Conservation (phyloP, 208 protist species). For the Acanthamoeba rhysodes region DNA sequence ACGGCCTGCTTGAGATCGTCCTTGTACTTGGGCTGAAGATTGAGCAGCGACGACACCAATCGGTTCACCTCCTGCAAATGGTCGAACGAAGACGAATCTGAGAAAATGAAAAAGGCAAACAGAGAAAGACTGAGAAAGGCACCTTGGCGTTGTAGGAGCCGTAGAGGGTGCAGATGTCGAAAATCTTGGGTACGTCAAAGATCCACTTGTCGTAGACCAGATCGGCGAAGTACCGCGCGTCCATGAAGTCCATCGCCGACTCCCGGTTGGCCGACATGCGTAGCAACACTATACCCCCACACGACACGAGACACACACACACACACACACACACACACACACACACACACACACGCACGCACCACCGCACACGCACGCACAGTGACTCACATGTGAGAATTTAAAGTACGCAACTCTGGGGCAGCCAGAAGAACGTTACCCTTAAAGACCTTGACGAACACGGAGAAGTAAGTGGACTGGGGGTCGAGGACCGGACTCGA, state of each 20-base stretch:
- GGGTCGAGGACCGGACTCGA: not conserved
- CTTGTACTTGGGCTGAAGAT: constrained; percentile 37
- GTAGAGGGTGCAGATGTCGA: constrained; percentile 70
- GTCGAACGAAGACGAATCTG: not conserved
- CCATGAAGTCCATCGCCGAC: constrained; percentile 49
- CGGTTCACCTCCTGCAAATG: constrained; percentile 44
- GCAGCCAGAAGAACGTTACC: not conserved
- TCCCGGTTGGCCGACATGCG: constrained; percentile 74
- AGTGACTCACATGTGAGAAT: not conserved
- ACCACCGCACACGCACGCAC: too few relatives aligned
- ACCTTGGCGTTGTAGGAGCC: constrained; percentile 61
- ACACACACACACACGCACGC: too few relatives aligned
- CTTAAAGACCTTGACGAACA: constrained; percentile 63
- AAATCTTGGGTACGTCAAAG: constrained; percentile 76
- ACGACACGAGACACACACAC: not conserved
- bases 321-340: too few relatives aligned
- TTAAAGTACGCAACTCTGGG: not conserved
- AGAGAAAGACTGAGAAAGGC: not conserved
- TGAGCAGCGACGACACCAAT: constrained; percentile 51
- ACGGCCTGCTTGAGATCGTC: constrained; percentile 48
- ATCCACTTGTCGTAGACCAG: constrained; percentile 70
- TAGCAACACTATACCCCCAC: constrained; percentile 28
- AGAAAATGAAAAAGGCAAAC: not conserved
- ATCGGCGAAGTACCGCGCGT: constrained; percentile 35
- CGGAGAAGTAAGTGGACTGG: constrained; percentile 15